A percentile compares a stretch with the other conserved stretches of the same genome.
Conservation (phyloP, 2,329 filamentous ascomycete genomes). For the Pezicula carpinea region DNA sequence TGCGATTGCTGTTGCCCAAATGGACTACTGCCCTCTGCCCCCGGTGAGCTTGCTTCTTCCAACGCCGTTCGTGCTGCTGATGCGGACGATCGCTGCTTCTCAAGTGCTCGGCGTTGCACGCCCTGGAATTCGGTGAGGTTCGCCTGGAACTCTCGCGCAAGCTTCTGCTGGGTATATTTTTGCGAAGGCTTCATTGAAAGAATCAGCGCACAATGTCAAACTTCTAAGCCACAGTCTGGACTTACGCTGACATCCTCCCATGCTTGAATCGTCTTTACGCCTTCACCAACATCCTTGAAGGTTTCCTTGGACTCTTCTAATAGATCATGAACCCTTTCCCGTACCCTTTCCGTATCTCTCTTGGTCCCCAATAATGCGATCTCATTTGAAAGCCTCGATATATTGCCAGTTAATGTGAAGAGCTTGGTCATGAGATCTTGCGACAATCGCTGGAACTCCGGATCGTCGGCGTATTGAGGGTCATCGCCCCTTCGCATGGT, state of each 20-base stretch:
- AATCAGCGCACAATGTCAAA: constrained; percentile 10
- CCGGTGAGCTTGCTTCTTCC: constrained; percentile 49
- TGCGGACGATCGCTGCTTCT: constrained; percentile 86
- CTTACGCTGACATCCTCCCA: constrained; percentile 80
- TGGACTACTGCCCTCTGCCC: constrained; percentile 30
- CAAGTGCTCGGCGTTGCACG: constrained; percentile 83
- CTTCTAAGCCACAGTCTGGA: background rate
- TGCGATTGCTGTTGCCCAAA: constrained; percentile 59
- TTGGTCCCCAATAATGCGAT: constrained; percentile 82
- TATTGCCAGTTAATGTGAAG: constrained; percentile 83
- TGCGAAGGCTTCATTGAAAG: constrained; percentile 66
- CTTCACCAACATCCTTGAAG: constrained; percentile 90
- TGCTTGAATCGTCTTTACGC: constrained; percentile 83
- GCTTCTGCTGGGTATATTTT: constrained; percentile 93
- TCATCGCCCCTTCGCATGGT: constrained; percentile 64
- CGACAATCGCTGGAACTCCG: constrained; percentile 81
- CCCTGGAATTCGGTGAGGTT: constrained; percentile 87
- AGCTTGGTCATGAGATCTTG: constrained; percentile 82
- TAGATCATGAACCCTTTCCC: constrained; percentile 83
- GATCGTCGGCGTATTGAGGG: constrained; percentile 80
- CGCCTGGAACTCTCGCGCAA: constrained; percentile 88
- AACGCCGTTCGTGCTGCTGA: constrained; percentile 77
- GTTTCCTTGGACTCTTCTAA: constrained; percentile 80
- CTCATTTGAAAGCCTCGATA: constrained; percentile 78
- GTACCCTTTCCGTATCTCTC: constrained; percentile 84